Evolutionary conservation across 495 filamentous ascomycete species (phyloP).

Genomic region (Pseudevernia furfuracea): DNA sequence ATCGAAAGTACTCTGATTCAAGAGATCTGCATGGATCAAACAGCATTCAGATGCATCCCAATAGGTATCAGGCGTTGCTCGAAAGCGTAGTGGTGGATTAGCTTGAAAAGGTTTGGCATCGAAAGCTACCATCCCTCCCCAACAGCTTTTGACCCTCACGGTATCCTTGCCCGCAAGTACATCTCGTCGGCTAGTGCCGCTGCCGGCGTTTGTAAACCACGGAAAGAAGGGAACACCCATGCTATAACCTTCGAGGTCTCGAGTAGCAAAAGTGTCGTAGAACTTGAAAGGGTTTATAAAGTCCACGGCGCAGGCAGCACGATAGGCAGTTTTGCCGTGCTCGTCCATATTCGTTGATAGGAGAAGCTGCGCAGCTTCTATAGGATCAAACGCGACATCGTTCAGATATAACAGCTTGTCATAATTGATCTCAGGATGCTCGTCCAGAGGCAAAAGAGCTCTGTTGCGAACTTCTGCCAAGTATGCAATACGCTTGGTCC

Average conservation of each 20-base stretch:
- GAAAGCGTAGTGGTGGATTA: constrained; percentile 51
- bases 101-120: constrained; percentile 58
- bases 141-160: constrained; percentile 68
- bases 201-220: constrained; percentile 57
- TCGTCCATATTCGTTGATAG: constrained; percentile 63
- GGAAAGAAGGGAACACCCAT: constrained; percentile 68
- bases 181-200: constrained; percentile 49
- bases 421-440: constrained; percentile 36
- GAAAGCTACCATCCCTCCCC: constrained; percentile 77
- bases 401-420: constrained; percentile 72
- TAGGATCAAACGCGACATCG: constrained; percentile 63
- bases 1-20: constrained; percentile 34
- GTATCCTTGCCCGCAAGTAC: constrained; percentile 57
- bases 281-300: constrained; percentile 70
- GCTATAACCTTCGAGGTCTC: constrained; percentile 64
- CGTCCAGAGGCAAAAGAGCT: constrained; percentile 56
- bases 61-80: constrained; percentile 54
- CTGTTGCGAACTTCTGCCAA: constrained; percentile 73
- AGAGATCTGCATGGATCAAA: constrained; percentile 66
- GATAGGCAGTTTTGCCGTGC: constrained; percentile 52
- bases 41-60: constrained; percentile 80
- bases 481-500: constrained; percentile 65
- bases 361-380: constrained; percentile 63
- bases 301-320: constrained; percentile 75
- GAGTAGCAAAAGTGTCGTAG: constrained; percentile 75